Evolutionary conservation across 2,329 filamentous ascomycete species (phyloP).

Genomic region (Juglanconis juglandina): DNA sequence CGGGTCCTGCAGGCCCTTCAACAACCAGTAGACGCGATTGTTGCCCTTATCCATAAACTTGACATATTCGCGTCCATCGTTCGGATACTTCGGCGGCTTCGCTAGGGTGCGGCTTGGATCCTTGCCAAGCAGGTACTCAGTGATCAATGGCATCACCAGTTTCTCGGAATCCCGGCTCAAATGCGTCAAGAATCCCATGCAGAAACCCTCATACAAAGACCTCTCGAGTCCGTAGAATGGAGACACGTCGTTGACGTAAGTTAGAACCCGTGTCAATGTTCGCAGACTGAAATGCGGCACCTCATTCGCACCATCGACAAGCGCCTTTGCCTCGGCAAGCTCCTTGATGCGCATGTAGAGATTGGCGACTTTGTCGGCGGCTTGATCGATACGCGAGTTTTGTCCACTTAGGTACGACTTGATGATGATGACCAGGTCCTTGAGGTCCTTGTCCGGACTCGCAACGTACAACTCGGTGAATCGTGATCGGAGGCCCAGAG

Average conservation of each 20-base stretch:
- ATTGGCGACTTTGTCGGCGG: slow-evolving; percentile 75
- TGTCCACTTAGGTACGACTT: slow-evolving; percentile 78
- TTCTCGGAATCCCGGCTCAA: slow-evolving; percentile 79
- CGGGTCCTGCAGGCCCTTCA: slow-evolving; percentile 64
- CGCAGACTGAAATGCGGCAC: slow-evolving; percentile 95
- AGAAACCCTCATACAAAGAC: slow-evolving; percentile 90
- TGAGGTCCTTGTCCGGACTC: slow-evolving; percentile 80
- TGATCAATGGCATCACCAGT: slow-evolving; percentile 73
- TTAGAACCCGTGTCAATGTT: slow-evolving; percentile 84
- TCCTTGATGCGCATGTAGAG: slow-evolving; percentile 86
- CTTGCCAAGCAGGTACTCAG: slow-evolving; percentile 72
- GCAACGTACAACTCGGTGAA: slow-evolving; percentile 96
- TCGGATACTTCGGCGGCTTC: slow-evolving; percentile 73
- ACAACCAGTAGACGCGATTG: slow-evolving; percentile 82
- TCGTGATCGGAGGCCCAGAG: slow-evolving; percentile 79
- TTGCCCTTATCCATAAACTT: slow-evolving; percentile 65
- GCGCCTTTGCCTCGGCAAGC: slow-evolving; percentile 72
- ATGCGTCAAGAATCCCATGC: slow-evolving; percentile 94
- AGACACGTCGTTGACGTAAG: slow-evolving; percentile 81
- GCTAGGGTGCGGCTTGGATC: slow-evolving; percentile 67
- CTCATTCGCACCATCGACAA: slow-evolving; percentile 94
- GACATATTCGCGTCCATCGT: slow-evolving; percentile 74
- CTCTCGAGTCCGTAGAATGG: slow-evolving; percentile 80
- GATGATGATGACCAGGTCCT: slow-evolving; percentile 84
- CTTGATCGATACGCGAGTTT: slow-evolving; percentile 67